These are phyloP conservation scores for Hibiscus syriacus DNA, from an alignment of 345 rosid genomes.

Conservation along the genomic window DNA sequence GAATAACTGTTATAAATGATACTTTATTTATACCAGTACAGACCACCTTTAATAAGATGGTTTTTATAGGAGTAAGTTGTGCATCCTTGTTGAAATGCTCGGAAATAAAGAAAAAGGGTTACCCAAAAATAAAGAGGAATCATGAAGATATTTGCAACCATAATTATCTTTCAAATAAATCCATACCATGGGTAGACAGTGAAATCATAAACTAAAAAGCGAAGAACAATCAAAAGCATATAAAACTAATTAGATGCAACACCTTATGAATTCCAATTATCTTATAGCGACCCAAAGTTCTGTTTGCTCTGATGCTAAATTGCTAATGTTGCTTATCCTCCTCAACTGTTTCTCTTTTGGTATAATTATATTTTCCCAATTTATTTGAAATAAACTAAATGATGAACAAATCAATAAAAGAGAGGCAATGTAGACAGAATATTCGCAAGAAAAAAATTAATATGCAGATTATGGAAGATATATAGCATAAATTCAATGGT, in stretches of 20 bases:
- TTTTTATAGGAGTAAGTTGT: neutral
- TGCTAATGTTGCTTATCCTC: neutral
- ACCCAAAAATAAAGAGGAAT: neutral
- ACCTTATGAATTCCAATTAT: too few species aligned
- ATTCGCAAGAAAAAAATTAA: too few species aligned
- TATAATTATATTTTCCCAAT: neutral
- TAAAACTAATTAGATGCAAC: neutral
- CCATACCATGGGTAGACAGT: neutral
- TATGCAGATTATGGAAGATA: too few species aligned
- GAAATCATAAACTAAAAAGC: neutral
- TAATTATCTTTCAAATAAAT: neutral
- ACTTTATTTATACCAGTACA: neutral
- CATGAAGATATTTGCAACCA: neutral
- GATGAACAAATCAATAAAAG: neutral
- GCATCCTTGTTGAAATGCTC: neutral
- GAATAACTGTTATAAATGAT: neutral
- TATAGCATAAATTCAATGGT: neutral
- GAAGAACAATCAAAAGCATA: neutral
- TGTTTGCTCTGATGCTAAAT: neutral
- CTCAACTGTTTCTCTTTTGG: neutral
- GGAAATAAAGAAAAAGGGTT: neutral
- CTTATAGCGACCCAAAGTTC: neutral
- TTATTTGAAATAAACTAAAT: neutral
- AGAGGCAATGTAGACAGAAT: too few species aligned
- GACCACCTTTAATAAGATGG: neutral